Percentiles rank a stretch among this genome's conserved stretches.
These are phyloP conservation scores for Cryphonectria radicalis DNA, from an alignment of 2,329 filamentous ascomycete species.

Conservation along the genomic window DNA sequence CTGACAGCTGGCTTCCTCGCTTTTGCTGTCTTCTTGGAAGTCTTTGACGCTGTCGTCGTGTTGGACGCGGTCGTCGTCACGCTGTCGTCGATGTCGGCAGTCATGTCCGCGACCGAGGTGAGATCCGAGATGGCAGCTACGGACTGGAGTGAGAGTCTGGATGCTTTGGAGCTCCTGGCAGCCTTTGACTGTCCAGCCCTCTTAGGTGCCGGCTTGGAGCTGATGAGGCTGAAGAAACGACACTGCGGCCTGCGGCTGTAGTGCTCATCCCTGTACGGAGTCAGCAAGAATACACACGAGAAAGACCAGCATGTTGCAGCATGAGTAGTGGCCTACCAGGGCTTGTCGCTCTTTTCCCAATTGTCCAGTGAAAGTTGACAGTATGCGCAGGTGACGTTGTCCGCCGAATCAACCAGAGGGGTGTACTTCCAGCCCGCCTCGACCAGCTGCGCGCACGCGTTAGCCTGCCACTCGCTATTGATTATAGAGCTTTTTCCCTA, in stretches of 20 bases:
- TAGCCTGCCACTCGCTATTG: neutral
- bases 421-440: constrained; percentile 95
- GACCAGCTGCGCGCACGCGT: constrained; percentile 63
- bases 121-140: constrained; percentile 54
- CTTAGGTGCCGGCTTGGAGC: constrained; percentile 60
- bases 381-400: constrained; percentile 90
- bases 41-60: constrained; percentile 51
- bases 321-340: constrained; percentile 63
- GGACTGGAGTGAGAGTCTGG: constrained; percentile 66
- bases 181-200: constrained; percentile 57
- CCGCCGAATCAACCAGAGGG: constrained; percentile 79
- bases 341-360: constrained; percentile 93
- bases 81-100: constrained; percentile 60
- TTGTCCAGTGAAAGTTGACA: constrained; percentile 89
- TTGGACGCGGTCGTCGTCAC: constrained; percentile 63
- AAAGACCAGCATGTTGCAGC: neutral
- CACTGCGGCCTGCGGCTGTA: constrained; percentile 78
- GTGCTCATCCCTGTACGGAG: constrained; percentile 74
- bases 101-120: constrained; percentile 51
- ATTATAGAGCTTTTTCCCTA: too few relatives aligned
- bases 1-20: constrained; percentile 58
- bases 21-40: constrained; percentile 53
- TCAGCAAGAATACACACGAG: constrained; percentile 32
- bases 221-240: constrained; percentile 76
- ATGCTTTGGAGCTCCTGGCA: constrained; percentile 68